Conservation (phyloP, 2,329 filamentous ascomycete species). For the Talaromyces islandicus region DNA sequence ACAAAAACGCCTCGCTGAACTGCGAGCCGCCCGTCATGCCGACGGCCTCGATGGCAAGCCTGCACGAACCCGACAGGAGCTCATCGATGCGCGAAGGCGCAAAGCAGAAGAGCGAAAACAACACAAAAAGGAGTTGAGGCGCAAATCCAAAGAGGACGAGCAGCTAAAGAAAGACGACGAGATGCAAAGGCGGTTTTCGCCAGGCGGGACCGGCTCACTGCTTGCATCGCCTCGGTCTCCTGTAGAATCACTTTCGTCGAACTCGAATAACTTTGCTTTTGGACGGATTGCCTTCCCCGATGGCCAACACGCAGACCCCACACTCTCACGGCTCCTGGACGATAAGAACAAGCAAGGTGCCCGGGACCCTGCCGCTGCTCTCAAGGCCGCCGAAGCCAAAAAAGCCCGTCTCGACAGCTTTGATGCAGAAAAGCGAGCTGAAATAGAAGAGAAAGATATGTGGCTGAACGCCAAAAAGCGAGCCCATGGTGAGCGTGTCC, state of each 20-base stretch:
- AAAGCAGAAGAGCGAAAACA: constrained; percentile 83
- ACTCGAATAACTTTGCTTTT: constrained; percentile 66
- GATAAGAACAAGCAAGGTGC: constrained; percentile 73
- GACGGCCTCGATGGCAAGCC: constrained; percentile 76
- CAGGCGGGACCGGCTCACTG: constrained; percentile 55
- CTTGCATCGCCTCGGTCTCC: constrained; percentile 50
- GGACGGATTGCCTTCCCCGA: constrained; percentile 87
- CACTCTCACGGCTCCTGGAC: constrained; percentile 57
- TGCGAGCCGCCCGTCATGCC: constrained; percentile 81
- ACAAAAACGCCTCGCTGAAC: constrained; percentile 73
- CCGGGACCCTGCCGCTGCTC: constrained; percentile 75
- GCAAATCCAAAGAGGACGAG: constrained; percentile 73
- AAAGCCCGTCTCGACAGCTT: constrained; percentile 70
- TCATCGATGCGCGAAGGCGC: constrained; percentile 80
- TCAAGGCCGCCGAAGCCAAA: constrained; percentile 82
- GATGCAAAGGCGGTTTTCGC: constrained; percentile 48
- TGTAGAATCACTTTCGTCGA: constrained; percentile 31
- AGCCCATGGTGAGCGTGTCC: constrained; percentile 82
- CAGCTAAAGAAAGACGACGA: constrained; percentile 55
- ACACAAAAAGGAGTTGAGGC: constrained; percentile 79
- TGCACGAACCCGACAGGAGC: constrained; percentile 79
- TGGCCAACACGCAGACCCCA: constrained; percentile 70
- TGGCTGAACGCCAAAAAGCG: constrained; percentile 90
- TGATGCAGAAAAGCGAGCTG: constrained; percentile 72
- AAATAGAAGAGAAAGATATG: constrained; percentile 86